Base-by-base conservation (phyloP, 2,329 filamentous ascomycete species). In the Tolypocladium album region DNA sequence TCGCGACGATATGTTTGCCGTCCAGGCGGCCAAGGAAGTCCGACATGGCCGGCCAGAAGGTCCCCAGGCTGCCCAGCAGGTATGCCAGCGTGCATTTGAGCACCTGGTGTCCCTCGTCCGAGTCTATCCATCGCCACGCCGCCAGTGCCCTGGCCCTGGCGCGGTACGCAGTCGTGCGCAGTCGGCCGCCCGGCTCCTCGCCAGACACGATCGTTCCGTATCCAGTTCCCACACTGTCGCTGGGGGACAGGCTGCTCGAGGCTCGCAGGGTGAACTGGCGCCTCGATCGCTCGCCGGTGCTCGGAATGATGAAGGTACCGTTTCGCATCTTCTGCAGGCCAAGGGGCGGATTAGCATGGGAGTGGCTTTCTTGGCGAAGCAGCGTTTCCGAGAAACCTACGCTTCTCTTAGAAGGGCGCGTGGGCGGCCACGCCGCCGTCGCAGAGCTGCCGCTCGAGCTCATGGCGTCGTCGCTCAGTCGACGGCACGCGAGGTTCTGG, bases 31-130 rank as follows among this genome's bases (percentile, higher is more conserved):
- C 93, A 20, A 97, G 78, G 60, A 92, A 83, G 9, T 80, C 76
- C 20, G 91, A 87, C 60, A 96, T 79, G 3, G 82, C 81, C 2
- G 87, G 83, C 63, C 90, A 86, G 67, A 96, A 94, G 0, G 92
- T 97, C 42, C 88, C 91, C 72, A 96, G 78, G 66, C 90, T 95
- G 22, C 90, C 93, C 40, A 97, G 74, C 4, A 95, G 77, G 74
- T 97, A 97, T 53, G 92, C 93, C 62, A 97, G 75, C 39, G 91
- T 92, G 77, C 92, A 97, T 75, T 97, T 97, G 68, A 97, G 77
- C 58, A 96, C 89, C 45, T 87, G 88, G 61, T 87, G 87, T 7
- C 91, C 92, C 40, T 83, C 86, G 40, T 88, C 86, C 0, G 91
- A 92, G 43, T 81, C 77, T 8, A 87, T 69, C 78, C 90, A 94